phyloP scores from a whole-genome alignment of 805 yeast genomes.

The Suhomyces sp. region DNA sequence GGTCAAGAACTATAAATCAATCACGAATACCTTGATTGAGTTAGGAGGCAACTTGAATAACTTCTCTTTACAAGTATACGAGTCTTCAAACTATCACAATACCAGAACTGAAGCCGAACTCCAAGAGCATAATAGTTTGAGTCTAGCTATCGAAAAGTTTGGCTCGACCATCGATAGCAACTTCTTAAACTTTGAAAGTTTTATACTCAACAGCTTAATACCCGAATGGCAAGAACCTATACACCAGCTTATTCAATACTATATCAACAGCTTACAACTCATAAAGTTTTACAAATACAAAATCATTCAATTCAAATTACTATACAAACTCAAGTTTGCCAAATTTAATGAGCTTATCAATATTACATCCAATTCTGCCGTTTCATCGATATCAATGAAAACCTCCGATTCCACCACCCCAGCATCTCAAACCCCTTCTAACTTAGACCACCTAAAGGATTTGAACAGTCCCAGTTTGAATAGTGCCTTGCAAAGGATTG shows the following conservation, averaged over 20 bases:
- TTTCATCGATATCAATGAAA: slow-evolving; percentile 8
- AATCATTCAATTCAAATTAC: slow-evolving; percentile 46
- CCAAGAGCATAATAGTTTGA: slow-evolving; percentile 18
- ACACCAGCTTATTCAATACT: slow-evolving; percentile 45
- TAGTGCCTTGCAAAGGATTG: slow-evolving; percentile 32
- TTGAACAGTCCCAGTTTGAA: slow-evolving; percentile 39
- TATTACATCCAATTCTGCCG: slow-evolving; percentile 14
- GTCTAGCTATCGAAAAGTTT: slow-evolving; percentile 44
- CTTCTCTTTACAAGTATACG: slow-evolving; percentile 46
- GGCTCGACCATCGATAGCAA: slow-evolving; percentile 52
- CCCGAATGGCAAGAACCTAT: slow-evolving; percentile 51
- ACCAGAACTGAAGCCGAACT: background rate
- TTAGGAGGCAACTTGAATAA: slow-evolving; percentile 57
- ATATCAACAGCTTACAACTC: slow-evolving; percentile 41
- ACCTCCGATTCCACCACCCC: background rate
- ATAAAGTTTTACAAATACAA: slow-evolving; percentile 50
- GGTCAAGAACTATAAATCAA: slow-evolving; percentile 36
- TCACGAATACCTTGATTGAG: slow-evolving; percentile 43
- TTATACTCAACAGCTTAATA: slow-evolving; percentile 34
- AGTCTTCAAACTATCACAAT: slow-evolving; percentile 9
- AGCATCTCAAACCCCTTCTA: background rate
- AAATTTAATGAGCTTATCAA: slow-evolving; percentile 36
- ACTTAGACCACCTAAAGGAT: slow-evolving; percentile 26
- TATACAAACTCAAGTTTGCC: slow-evolving; percentile 38
- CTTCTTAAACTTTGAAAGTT: slow-evolving; percentile 48